A percentile compares a stretch with the other conserved stretches of the same genome.
Conservation (phyloP, 306 rosid genomes). For the Fragaria nilgerrensis region DNA sequence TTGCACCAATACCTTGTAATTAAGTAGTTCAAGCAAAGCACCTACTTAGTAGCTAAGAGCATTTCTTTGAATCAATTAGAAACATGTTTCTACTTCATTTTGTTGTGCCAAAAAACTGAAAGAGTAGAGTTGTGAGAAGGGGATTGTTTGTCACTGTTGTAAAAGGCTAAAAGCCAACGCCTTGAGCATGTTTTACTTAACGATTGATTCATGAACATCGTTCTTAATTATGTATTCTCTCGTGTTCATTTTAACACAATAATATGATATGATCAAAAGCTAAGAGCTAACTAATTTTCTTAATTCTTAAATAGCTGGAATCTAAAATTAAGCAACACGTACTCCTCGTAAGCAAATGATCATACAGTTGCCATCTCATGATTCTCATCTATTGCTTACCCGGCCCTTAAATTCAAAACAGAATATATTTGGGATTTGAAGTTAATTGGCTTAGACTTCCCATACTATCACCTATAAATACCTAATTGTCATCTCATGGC, state of each 20-base stretch:
- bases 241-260: no score
- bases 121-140: not conserved
- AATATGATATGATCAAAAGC: no score
- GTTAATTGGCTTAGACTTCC: not conserved
- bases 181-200: not conserved
- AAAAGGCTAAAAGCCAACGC: not conserved
- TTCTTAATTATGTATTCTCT: not conserved
- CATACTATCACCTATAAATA: slow-evolving; percentile 8
- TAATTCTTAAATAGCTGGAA: no score
- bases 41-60: no score
- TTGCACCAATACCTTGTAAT: no score
- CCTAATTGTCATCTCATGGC: not conserved
- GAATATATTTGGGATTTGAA: not conserved
- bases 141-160: not conserved
- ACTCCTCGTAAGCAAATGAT: not conserved
- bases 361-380: not conserved
- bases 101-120: no score
- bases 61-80: no score
- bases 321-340: no score
- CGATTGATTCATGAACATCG: not conserved
- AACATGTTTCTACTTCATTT: no score
- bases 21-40: no score
- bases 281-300: no score
- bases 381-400: not conserved
- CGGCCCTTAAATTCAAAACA: not conserved